Conservation (phyloP, 2,329 filamentous ascomycete genomes). For the Ophiostoma tasmaniense region DNA sequence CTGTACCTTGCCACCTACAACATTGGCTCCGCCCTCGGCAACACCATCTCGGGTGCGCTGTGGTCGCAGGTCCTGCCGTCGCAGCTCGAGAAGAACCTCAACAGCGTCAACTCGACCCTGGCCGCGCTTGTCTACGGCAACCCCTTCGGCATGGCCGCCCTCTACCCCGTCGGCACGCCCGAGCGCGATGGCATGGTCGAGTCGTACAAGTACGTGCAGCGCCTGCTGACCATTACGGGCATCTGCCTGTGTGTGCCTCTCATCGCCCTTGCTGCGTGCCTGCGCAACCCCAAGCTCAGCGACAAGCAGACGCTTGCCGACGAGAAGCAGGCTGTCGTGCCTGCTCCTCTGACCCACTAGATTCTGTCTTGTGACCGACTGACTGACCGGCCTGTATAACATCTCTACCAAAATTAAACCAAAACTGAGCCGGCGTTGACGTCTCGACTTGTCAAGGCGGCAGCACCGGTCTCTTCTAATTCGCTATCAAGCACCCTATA, state of each 20-base stretch:
- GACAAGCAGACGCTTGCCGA: constrained; percentile 36
- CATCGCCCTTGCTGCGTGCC: constrained; percentile 34
- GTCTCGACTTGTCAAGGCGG: not conserved
- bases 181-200: constrained; percentile 36
- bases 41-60: constrained; percentile 52
- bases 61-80: constrained; percentile 51
- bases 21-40: constrained; percentile 52
- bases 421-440: not conserved
- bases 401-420: not conserved
- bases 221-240: constrained; percentile 39
- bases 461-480: not conserved
- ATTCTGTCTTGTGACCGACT: not conserved
- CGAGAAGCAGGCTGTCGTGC: not conserved
- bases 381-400: not conserved
- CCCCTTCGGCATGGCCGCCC: constrained; percentile 28
- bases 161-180: constrained; percentile 35
- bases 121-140: constrained; percentile 30
- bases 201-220: constrained; percentile 40
- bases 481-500: not conserved
- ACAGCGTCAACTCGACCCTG: constrained; percentile 31
- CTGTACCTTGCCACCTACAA: constrained; percentile 56
- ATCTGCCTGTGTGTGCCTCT: constrained; percentile 42
- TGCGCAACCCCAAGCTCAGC: constrained; percentile 40
- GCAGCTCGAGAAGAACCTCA: constrained; percentile 29
- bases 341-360: not conserved